Conservation (phyloP, 257 asterid genomes). For the Gynochthodes officinalis region DNA sequence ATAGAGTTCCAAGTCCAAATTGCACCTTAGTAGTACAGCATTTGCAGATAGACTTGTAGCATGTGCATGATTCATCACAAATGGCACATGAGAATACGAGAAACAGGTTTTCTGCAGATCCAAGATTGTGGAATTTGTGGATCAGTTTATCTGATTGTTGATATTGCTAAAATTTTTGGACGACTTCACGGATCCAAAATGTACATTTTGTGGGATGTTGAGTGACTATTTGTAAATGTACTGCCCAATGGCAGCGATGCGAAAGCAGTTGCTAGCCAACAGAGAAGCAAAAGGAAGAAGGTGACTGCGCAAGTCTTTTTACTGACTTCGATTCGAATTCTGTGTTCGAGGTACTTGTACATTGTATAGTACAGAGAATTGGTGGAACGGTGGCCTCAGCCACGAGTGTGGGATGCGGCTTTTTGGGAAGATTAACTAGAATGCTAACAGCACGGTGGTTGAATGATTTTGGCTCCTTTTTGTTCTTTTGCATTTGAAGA, state of each 20-base stretch:
- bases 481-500: not conserved
- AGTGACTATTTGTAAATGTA: not conserved
- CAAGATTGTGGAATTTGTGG: not conserved
- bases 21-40: constrained; percentile 30
- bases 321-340: not conserved
- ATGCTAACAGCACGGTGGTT: constrained; percentile 1
- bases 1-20: constrained; percentile 24
- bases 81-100: not conserved
- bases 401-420: not conserved
- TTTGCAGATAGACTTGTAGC: constrained; percentile 15
- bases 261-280: not conserved
- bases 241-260: not conserved
- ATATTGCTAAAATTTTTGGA: not conserved
- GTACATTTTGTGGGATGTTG: not conserved
- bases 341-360: not conserved
- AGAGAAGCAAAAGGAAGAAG: not conserved
- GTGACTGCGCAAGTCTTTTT: not conserved
- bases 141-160: not conserved
- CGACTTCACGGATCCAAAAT: not conserved
- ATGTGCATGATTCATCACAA: not conserved
- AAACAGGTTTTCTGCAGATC: not conserved
- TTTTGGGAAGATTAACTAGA: not conserved
- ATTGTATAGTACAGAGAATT: not conserved
- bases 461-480: constrained; percentile 7
- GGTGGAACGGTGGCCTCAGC: not conserved